Percentiles rank a stretch among this genome's conserved stretches.
phyloP scores from a whole-genome alignment of 169 alveolate genomes.

The Plasmodium relictum region DNA sequence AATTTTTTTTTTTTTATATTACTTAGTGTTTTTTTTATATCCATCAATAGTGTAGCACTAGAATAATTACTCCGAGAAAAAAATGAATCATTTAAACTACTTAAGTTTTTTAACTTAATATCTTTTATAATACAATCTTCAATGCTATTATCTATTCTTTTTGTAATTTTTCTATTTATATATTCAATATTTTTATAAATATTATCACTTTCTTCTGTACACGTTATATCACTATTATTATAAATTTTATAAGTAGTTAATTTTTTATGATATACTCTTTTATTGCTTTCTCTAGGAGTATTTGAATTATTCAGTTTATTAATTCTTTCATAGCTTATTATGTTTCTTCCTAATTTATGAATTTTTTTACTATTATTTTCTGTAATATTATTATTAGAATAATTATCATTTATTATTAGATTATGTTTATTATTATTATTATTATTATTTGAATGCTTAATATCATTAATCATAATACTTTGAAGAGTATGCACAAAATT shows the following conservation, averaged over 20 bases:
- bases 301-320: neutral
- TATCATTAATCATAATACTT: neutral
- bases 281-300: conserved; percentile 4
- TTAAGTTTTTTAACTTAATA: conserved; percentile 5
- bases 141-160: neutral
- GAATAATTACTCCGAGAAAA: conserved; percentile 1
- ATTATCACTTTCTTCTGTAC: conserved; percentile 8
- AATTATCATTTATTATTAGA: neutral
- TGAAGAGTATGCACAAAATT: conserved; percentile 33
- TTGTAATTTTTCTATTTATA: conserved; percentile 22
- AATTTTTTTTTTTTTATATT: conserved; percentile 9
- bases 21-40: conserved; percentile 50
- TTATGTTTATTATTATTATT: neutral
- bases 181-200: conserved; percentile 18
- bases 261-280: conserved; percentile 12
- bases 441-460: conserved; percentile 4
- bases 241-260: conserved; percentile 21
- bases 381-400: neutral
- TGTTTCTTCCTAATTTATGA: neutral
- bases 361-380: neutral
- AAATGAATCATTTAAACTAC: conserved; percentile 3
- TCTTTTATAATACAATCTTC: conserved; percentile 5
- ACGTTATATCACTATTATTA: conserved; percentile 10
- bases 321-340: neutral
- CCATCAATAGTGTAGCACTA: conserved; percentile 21